Evolutionary conservation across 169 alveolate species (phyloP), one percentile per base, ranked within the genome.

Genomic region (Miamiensis avidus): DNA sequence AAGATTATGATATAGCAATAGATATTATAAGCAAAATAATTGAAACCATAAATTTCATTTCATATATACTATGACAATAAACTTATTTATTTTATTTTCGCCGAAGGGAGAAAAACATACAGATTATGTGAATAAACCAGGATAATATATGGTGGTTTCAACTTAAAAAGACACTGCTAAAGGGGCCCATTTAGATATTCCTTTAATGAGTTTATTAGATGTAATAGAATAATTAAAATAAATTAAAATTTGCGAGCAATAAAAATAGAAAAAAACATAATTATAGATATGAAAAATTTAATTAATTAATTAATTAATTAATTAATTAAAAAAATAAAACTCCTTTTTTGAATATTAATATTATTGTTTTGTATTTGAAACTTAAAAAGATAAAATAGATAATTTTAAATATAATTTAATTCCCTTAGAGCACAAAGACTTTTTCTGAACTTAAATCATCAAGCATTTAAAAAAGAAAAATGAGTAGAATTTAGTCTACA

Each of bases 71-170:
- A n/a, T n/a, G n/a, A n/a, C n/a, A n/a, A n/a, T n/a, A n/a, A n/a
- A n/a, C n/a, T n/a, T n/a, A n/a, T n/a, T n/a, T n/a, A n/a, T n/a
- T n/a, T n/a, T n/a, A n/a, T n/a, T n/a, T n/a, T n/a, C n/a, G 72
- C 29, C 32, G 33, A 65, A 90, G 92, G 94, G 94, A 25, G 76
- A 88, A 64, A 64, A 83, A 82, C 86, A 89, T 32, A 81, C 84
- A 75, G 78, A 82, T 29, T 64, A 88, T 34, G 83, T 91, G 26
- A 89, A 92, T 15, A 91, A 88, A 78, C 94, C 94, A 31, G 94
- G 94, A 1, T 92, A 91, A 73, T 91, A 84, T 78, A 83, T 91
- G 29, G 86, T 87, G 0, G 90, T 91, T 0, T 82, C 91, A 4
- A 76, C 94, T 30, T 92, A 87, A 73, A 91, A 91, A 75, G 74